Evolutionary conservation across 2,329 filamentous ascomycete species (phyloP).

Genomic region (Verticillium isaacii): DNA sequence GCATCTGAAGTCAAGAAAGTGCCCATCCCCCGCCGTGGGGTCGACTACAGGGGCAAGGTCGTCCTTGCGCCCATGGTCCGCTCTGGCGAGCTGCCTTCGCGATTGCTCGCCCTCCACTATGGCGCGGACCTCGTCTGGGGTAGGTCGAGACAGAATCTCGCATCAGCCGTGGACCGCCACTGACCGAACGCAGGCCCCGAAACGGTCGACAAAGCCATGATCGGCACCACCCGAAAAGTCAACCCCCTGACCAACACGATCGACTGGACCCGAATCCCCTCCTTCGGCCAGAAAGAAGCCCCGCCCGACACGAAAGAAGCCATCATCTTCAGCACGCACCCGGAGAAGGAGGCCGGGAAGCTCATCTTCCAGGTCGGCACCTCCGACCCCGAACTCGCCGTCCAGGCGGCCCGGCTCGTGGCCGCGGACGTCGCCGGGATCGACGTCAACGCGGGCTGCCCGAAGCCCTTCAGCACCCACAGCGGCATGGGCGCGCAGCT

Average conservation of each 20-base stretch:
- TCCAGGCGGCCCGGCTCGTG: slow-evolving; percentile 77
- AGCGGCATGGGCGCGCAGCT: slow-evolving; percentile 96
- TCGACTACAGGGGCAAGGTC: slow-evolving; percentile 90
- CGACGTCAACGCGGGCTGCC: slow-evolving; percentile 96
- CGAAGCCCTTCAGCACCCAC: slow-evolving; percentile 90
- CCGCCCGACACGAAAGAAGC: slow-evolving; percentile 52
- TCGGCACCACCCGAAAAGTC: slow-evolving; percentile 73
- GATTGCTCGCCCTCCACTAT: slow-evolving; percentile 85
- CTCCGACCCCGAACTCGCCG: slow-evolving; percentile 74
- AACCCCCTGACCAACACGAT: slow-evolving; percentile 75
- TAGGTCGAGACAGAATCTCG: slow-evolving; percentile 34
- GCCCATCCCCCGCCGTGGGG: slow-evolving; percentile 79
- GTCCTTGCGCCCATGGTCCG: slow-evolving; percentile 98
- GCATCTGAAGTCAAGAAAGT: slow-evolving; percentile 59
- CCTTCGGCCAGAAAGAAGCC: slow-evolving; percentile 59
- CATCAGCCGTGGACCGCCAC: neutral
- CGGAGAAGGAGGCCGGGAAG: slow-evolving; percentile 65
- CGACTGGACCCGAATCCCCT: slow-evolving; percentile 76
- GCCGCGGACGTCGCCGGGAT: slow-evolving; percentile 88
- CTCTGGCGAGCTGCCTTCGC: slow-evolving; percentile 90
- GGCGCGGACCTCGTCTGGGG: slow-evolving; percentile 97
- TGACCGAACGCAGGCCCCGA: slow-evolving; percentile 63
- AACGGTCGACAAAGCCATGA: slow-evolving; percentile 87
- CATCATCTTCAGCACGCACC: slow-evolving; percentile 80
- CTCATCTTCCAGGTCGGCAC: slow-evolving; percentile 94